Base-by-base conservation (phyloP, 805 yeast species). In the Saturnispora silvae region DNA sequence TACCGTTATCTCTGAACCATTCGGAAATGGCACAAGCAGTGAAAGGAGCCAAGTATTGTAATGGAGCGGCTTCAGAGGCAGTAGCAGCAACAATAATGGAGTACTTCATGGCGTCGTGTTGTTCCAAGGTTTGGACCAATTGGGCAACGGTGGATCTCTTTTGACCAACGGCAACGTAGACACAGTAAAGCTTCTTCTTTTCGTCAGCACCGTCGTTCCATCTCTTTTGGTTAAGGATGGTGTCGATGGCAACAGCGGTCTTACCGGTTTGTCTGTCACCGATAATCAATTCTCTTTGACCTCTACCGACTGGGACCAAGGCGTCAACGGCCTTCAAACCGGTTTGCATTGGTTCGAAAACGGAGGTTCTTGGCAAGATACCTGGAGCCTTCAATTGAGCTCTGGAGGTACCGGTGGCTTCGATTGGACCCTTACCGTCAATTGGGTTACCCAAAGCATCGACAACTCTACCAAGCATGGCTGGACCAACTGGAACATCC, bases 251-350 rank as follows among this genome's bases (percentile, higher is more conserved):
- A 58, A 92, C 96, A 51, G 97, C 96, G 63, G 98, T 92, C 78
- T 92, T 92, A 81, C 98, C 98, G 61, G 98, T 92, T 77, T 92
- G 98, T 78, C 98, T 89, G 71, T 89, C 98, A 81, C 98, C 98
- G 65, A 89, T 89, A 61, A 89, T 89, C 82, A 92, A 75, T 77
- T 92, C 98, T 84, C 98, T 92, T 75, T 92, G 98, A 68, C 98
- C 98, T 82, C 98, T 92, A 65, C 98, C 98, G 58, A 92, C 70
- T 69, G 98, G 98, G 68, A 92, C 99, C 60, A 92, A 80, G 64
- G 98, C 89, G 65, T 92, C 99, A 56, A 92, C 96, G 48, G 96
- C 80, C 77, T 92, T 92, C 64, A 92, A 81, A 81, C 98, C 99
- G 60, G 98, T 89, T 76, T 92, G 98, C 81, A 92, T 92, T 66